Conservation (phyloP, 106 monocot genomes). For the Allium cepa region DNA sequence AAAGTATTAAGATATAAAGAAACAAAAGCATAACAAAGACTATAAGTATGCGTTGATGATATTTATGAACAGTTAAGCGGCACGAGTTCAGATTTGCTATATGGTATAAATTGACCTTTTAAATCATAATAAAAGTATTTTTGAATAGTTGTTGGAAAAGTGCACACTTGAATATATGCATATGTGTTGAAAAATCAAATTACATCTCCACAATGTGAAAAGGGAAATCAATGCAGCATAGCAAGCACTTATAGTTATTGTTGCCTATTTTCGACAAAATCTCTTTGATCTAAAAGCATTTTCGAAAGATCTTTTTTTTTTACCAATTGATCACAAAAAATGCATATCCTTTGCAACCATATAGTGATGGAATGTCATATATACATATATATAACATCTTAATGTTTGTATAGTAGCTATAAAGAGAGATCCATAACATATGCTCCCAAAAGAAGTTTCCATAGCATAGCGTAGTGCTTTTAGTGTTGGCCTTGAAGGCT, state of each 20-base stretch:
- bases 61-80: too few species aligned
- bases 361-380: neutral
- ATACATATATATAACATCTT: slow-evolving; percentile 70
- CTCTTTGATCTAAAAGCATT: slow-evolving; percentile 69
- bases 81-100: too few species aligned
- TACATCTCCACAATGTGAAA: slow-evolving; percentile 96
- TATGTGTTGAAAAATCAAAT: slow-evolving; percentile 99
- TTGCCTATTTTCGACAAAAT: slow-evolving; percentile 86
- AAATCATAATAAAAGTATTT: too few species aligned
- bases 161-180: slow-evolving; percentile 90
- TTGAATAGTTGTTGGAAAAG: neutral
- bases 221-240: slow-evolving; percentile 93
- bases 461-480: slow-evolving; percentile 71
- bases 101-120: too few species aligned
- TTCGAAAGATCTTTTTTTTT: neutral
- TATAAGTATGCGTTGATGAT: too few species aligned
- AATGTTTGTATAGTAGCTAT: slow-evolving; percentile 93
- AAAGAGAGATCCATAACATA: slow-evolving; percentile 99
- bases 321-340: neutral
- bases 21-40: too few species aligned
- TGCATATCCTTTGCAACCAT: neutral
- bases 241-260: slow-evolving; percentile 95
- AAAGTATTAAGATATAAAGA: too few species aligned
- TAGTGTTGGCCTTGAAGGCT: slow-evolving; percentile 63
- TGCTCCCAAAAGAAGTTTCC: slow-evolving; percentile 94